phyloP scores from a whole-genome alignment of 2,329 filamentous ascomycete species.

The Paraconiothyrium brasiliense region DNA sequence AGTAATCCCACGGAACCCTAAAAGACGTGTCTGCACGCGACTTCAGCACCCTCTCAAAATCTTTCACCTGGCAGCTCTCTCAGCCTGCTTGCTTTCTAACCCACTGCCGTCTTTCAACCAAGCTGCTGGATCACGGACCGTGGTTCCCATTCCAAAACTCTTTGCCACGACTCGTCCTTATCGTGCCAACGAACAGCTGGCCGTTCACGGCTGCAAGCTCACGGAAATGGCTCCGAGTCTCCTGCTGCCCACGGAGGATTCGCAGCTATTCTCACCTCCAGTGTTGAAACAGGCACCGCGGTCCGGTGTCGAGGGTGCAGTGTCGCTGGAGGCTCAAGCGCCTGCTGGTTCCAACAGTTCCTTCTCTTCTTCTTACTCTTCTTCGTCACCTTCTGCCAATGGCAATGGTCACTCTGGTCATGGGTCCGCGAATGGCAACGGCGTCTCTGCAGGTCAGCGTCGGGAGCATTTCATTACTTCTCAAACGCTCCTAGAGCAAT shows the following conservation, averaged over 20 bases:
- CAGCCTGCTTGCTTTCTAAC: neutral
- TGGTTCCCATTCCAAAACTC: neutral
- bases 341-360: conserved; percentile 27
- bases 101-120: neutral
- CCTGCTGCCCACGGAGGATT: conserved; percentile 37
- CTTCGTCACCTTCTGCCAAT: conserved; percentile 23
- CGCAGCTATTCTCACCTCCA: conserved; percentile 24
- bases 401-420: conserved; percentile 18
- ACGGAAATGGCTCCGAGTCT: conserved; percentile 44
- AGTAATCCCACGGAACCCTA: conserved; percentile 10
- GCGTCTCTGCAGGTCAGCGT: conserved; percentile 22
- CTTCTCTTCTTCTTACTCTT: conserved; percentile 23
- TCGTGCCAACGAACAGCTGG: neutral
- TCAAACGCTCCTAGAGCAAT: conserved; percentile 38
- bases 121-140: neutral
- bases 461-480: conserved; percentile 37
- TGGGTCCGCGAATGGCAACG: conserved; percentile 20
- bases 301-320: conserved; percentile 20
- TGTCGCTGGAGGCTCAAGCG: conserved; percentile 36
- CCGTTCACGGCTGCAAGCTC: conserved; percentile 1
- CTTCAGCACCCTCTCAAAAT: neutral
- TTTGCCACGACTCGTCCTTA: neutral
- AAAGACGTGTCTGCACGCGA: neutral
- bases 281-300: conserved; percentile 30
- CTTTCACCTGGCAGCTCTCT: neutral